Conservation (phyloP, 139 green algal species). For the Limnomonas spitsbergensis region DNA sequence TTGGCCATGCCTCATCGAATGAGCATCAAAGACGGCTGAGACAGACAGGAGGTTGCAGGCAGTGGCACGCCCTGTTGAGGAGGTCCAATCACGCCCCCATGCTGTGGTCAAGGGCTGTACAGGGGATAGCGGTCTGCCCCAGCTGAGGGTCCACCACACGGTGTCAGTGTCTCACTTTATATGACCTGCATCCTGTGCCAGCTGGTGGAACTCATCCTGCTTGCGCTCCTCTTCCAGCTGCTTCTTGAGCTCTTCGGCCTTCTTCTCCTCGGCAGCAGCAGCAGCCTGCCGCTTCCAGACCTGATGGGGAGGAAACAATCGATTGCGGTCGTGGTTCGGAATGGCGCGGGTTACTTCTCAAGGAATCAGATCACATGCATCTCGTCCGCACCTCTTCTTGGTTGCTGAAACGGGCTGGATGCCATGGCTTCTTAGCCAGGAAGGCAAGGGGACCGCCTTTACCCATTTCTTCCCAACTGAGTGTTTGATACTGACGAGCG, state of each 20-base stretch:
- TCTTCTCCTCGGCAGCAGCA: conserved; percentile 70
- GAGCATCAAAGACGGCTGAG: no score
- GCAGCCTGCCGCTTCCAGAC: conserved; percentile 92
- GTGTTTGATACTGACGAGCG: neutral
- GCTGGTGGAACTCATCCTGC: conserved; percentile 66
- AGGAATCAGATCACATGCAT: neutral
- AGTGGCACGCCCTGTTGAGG: no score
- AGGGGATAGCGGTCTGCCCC: no score
- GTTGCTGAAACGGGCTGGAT: conserved; percentile 60
- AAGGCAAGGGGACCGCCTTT: conserved; percentile 7
- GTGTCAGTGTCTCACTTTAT: conserved; percentile 7
- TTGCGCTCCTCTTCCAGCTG: conserved; percentile 84
- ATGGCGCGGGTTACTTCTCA: neutral
- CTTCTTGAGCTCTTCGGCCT: conserved; percentile 81
- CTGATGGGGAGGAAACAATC: conserved; percentile 10
- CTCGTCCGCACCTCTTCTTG: conserved; percentile 61
- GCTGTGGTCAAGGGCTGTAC: no score
- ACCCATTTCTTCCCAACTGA: neutral
- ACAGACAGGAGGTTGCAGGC: no score
- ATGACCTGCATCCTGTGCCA: conserved; percentile 6
- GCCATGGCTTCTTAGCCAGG: conserved; percentile 88
- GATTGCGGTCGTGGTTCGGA: neutral
- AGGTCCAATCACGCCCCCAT: no score
- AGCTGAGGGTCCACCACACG: no score
- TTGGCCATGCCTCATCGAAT: no score